Base-by-base conservation (phyloP, 164 flowering plant species). In the Litsea cubeba region DNA sequence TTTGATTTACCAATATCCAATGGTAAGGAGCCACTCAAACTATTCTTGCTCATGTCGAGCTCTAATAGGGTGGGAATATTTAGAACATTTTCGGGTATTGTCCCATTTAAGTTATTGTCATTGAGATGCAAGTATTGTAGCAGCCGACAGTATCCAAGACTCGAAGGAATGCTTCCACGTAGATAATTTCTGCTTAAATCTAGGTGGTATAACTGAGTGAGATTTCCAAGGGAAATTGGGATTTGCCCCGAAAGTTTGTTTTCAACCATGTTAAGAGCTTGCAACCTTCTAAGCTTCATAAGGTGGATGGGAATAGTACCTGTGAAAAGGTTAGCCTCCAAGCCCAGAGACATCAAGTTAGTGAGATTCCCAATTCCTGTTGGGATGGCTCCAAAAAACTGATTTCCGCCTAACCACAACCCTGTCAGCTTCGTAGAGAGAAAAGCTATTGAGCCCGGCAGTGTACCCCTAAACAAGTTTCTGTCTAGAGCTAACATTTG, bases 361-460 rank as follows among this genome's bases (percentile, higher is more conserved):
- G 10, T 24, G 18, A 88, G 82, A 30, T 63, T 65, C 12, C 82
- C 82, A 14, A 88, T 79, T 2, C 82, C 71, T 32, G 79, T 1
- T 6, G 92, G 92, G 26, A 87, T 83, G 1, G 65, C 51, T 1
- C 92, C 90, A n/a, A 50, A 69, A 4, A 88, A 75, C 2, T 51
- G 46, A 30, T 87, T 88, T 15, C 54, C 71, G 23, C 81, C 88
- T 81, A 88, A 67, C 70, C 73, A 78, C 1, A 86, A n/a, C 8
- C 64, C 49, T 1, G 69, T 30, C 14, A 85, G 80, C 8, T 1
- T 35, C 12, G 69, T 81, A 2, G 91, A 86, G 26, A 89, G 86
- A 72, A 85, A 81, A 7, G 84, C 88, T 10, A 86, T 74, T 11
- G 91, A 81, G 8, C 75, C 75, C 4, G 88, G 90, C 63, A 89